Base-by-base conservation (phyloP, 495 filamentous ascomycete genomes). In the Podospora fimiseda region DNA sequence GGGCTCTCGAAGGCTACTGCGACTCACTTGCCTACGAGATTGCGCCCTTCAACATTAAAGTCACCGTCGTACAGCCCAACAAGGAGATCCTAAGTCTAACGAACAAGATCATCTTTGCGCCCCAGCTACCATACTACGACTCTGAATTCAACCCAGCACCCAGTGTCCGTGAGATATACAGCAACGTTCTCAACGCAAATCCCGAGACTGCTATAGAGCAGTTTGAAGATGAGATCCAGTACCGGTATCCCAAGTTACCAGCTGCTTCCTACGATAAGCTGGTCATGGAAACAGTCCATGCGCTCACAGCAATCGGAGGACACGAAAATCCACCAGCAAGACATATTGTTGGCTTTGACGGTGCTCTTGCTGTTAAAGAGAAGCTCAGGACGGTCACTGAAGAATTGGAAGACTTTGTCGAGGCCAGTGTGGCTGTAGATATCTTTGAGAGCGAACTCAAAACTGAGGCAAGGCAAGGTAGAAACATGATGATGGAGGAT, bases 1-100 rank as follows among this genome's bases (percentile, higher is more conserved):
- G 94, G 90, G 93, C 92, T 7, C 80, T 97, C 5, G 93, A 98
- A 69, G 93, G 93, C n/a, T 96, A 93, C 67, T 95, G 90, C 70
- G 92, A 96, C 80, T 93, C 89, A 43, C 76, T 98, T 9, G 91
- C 91, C 1, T 98, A 95, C 72, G 93, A 98, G 70, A 87, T 98
- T 48, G 93, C 93, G 0, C 93, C 93, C 1, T 97, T 96, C 77
- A 95, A 95, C 68, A 82, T 97, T 75, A 95, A 92, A 68, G 80
- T 96, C 60, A 95, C 89, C 36, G 91, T 98, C 60, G 82, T 98
- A 40, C 93, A 98, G 72, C 89, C 91, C 51, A 79, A 80, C 61
- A 79, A 81, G 66, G 90, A 96, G 70, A 87, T 94, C 57, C 78
- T 81, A 60, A 81, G 89, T 42, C 78, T 96, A 48, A 91, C 87